Percentiles rank a stretch among this genome's conserved stretches.
Conservation (phyloP, 192 early-diverging fungal genomes). For the Backusella psychrophila region DNA sequence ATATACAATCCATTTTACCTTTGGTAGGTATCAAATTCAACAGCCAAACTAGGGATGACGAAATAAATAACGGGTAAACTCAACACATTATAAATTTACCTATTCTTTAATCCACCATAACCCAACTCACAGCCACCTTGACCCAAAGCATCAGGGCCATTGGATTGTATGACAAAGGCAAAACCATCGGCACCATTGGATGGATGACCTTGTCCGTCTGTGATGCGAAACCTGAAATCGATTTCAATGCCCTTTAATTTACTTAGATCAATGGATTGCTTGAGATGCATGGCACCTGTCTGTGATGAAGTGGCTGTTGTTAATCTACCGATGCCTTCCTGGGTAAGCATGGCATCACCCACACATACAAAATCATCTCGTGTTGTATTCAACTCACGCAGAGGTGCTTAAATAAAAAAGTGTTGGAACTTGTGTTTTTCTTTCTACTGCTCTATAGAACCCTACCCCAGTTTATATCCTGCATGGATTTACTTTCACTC, state of each 20-base stretch:
- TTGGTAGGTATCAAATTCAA: constrained; percentile 41
- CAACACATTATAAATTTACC: constrained; percentile 11
- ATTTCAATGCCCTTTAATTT: constrained; percentile 14
- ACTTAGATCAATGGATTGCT: background rate
- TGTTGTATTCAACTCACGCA: background rate
- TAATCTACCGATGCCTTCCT: background rate
- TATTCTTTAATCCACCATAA: constrained; percentile 34
- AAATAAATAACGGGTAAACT: background rate
- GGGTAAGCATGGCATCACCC: background rate
- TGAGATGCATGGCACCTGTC: constrained; percentile 17
- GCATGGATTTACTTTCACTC: background rate
- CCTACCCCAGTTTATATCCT: background rate
- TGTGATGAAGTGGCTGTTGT: constrained; percentile 17
- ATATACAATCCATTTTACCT: constrained; percentile 16
- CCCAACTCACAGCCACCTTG: constrained; percentile 36
- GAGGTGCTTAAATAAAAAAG: background rate
- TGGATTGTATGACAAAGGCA: constrained; percentile 34
- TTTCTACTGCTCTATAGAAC: no score
- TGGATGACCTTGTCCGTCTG: constrained; percentile 17
- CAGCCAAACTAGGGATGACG: constrained; percentile 25
- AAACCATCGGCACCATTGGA: constrained; percentile 33
- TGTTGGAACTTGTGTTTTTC: no score
- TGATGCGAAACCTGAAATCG: constrained; percentile 31
- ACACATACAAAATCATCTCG: background rate
- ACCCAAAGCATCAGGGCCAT: constrained; percentile 19